Evolutionary conservation across 2,329 filamentous ascomycete species (phyloP).

Genomic region (Xylariaceae sp.): DNA sequence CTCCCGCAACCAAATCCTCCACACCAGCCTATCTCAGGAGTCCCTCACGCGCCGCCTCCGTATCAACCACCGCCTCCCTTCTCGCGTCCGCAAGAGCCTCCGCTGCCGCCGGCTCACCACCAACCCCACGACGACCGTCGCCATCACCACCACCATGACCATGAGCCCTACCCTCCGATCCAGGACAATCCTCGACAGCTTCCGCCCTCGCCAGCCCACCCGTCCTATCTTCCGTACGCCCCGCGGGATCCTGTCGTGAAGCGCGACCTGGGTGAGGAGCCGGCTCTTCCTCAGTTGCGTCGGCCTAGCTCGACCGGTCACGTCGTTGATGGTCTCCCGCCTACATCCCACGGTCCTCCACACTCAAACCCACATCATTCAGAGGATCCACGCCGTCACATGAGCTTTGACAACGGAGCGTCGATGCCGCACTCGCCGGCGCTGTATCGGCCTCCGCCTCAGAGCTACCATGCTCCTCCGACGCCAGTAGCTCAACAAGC

Average conservation of each 20-base stretch:
- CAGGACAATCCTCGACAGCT: slow-evolving; percentile 59
- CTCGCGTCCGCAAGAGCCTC: slow-evolving; percentile 46
- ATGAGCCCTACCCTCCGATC: slow-evolving; percentile 59
- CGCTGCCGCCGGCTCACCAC: slow-evolving; percentile 49
- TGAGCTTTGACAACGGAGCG: slow-evolving; percentile 58
- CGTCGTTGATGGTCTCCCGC: slow-evolving; percentile 44
- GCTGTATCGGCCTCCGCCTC: slow-evolving; percentile 39
- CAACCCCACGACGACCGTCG: slow-evolving; percentile 59
- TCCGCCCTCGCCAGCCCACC: slow-evolving; percentile 53
- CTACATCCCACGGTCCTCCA: slow-evolving; percentile 44
- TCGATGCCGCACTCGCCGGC: slow-evolving; percentile 52
- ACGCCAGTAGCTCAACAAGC: slow-evolving; percentile 39
- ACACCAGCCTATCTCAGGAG: slow-evolving; percentile 39
- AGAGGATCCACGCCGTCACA: slow-evolving; percentile 57
- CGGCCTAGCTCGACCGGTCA: slow-evolving; percentile 59
- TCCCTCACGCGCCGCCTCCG: slow-evolving; percentile 46
- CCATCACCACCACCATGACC: slow-evolving; percentile 62
- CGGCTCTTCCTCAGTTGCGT: slow-evolving; percentile 49
- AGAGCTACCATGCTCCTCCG: slow-evolving; percentile 37
- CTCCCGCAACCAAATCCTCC: slow-evolving; percentile 52
- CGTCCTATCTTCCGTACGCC: slow-evolving; percentile 51
- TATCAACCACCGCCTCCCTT: slow-evolving; percentile 46
- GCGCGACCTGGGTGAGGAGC: slow-evolving; percentile 59
- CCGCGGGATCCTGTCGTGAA: slow-evolving; percentile 61
- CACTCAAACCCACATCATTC: slow-evolving; percentile 46